Evolutionary conservation across 1,284 basidiomycete genomes (phyloP).

Genomic region (Apiotrichum porosum): DNA sequence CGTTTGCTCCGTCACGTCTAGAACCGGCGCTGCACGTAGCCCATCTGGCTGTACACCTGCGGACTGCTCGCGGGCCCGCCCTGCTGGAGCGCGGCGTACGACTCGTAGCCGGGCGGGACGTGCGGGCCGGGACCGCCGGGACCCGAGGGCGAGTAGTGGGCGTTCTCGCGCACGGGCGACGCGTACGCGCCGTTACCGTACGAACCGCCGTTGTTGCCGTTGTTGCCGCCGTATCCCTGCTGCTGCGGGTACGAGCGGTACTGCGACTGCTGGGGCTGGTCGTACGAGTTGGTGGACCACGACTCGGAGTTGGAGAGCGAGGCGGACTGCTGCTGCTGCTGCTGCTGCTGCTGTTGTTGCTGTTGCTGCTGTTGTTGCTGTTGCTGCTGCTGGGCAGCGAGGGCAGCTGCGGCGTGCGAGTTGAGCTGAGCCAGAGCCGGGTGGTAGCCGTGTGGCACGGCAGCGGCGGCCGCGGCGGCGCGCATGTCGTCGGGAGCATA

Average conservation of each 20-base stretch:
- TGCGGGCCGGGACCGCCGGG: background rate
- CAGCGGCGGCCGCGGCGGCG: background rate
- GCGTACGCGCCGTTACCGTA: background rate
- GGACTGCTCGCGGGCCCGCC: conserved; percentile 1
- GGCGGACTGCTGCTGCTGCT: too few species aligned
- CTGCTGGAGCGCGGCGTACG: too few species aligned
- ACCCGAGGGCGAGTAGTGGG: background rate
- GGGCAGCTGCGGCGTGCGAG: conserved; percentile 4
- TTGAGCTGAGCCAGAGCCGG: conserved; percentile 20
- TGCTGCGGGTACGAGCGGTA: background rate
- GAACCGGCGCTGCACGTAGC: conserved; percentile 6
- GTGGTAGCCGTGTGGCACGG: conserved; percentile 12
- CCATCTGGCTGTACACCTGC: conserved; percentile 8
- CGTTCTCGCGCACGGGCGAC: background rate
- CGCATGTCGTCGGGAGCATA: conserved; percentile 11
- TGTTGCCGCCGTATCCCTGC: background rate
- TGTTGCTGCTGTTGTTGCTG: background rate
- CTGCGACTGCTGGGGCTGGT: background rate
- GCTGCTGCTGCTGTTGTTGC: background rate
- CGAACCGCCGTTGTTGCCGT: background rate
- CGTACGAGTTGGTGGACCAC: conserved; percentile 1
- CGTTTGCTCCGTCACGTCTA: background rate
- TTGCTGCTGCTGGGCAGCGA: background rate
- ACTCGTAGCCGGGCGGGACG: conserved; percentile 4
- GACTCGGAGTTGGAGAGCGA: conserved; percentile 1